phyloP scores from a whole-genome alignment of 2,329 filamentous ascomycete species.

The Diaporthe ilicicola region DNA sequence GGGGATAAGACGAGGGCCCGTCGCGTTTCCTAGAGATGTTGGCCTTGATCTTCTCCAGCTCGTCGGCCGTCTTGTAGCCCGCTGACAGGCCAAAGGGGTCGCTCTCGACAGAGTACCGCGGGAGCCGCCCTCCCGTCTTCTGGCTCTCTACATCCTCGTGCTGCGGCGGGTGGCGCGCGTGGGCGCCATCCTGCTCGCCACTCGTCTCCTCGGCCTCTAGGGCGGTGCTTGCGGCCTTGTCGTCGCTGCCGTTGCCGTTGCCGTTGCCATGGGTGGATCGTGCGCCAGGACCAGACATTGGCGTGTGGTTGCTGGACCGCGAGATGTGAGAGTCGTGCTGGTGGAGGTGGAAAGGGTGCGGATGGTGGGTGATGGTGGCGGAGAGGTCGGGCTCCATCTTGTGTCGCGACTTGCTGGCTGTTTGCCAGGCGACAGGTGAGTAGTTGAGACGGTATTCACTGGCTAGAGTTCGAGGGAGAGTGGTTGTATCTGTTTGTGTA shows the following conservation, averaged over 20 bases:
- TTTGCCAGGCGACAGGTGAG: background rate
- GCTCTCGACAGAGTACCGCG: conserved; percentile 68
- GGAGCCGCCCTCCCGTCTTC: conserved; percentile 52
- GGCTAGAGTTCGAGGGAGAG: no score
- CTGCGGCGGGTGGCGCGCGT: conserved; percentile 49
- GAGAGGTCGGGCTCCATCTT: conserved; percentile 51
- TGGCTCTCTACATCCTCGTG: conserved; percentile 59
- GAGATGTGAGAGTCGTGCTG: conserved; percentile 38
- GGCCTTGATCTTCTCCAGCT: conserved; percentile 80
- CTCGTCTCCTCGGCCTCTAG: conserved; percentile 49
- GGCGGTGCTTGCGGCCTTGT: conserved; percentile 55
- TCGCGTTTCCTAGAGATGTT: conserved; percentile 82
- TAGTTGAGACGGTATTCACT: background rate
- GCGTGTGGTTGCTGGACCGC: conserved; percentile 38
- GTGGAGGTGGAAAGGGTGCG: conserved; percentile 54
- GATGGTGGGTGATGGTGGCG: conserved; percentile 53
- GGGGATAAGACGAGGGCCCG: conserved; percentile 43
- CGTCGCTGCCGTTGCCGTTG: conserved; percentile 38
- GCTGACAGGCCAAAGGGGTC: conserved; percentile 85
- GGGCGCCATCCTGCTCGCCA: conserved; percentile 47
- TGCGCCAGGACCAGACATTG: conserved; percentile 35
- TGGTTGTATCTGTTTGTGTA: background rate
- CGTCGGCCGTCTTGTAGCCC: conserved; percentile 78
- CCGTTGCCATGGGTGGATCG: conserved; percentile 38
- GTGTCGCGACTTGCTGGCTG: background rate